Evolutionary conservation across 768 basidiomycete species (phyloP), one percentile per base, ranked within the genome.

Genomic region (Tulasnella calospora): DNA sequence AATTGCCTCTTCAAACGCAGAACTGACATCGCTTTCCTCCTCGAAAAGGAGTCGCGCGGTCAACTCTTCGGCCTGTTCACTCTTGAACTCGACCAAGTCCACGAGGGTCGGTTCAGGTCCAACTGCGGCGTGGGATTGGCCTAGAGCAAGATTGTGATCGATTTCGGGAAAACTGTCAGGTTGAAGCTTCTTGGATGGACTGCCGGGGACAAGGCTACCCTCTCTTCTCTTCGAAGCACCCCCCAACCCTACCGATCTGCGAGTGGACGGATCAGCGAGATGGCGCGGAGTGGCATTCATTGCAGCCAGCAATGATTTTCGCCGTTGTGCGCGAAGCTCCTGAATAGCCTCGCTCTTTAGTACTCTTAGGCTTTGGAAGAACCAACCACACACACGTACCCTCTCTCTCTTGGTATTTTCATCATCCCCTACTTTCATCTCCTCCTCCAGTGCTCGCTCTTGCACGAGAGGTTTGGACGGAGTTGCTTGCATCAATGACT

Each of bases 261-360:
- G 35, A 21, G 36, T 46, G 27, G 77, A 70, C 7, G 41, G 61
- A 51, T 71, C 47, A n/a, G 67, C 41, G 21, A 78, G 40, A 33
- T 44, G 69, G 12, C 77, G 77, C 21, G 36, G 78, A 3, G 35
- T 57, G n/a, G 78, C 78, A 57, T 73, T 55, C 35, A 79, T 75
- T n/a, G 73, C 78, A 8, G 78, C 78, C 6, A 79, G 78, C 12
- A 69, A 4, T 19, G 73, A 75, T 57, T 79, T 75, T 27, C 78
- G 72, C n/a, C 72, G 78, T 46, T 74, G 40, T 2, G 71, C 72
- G 33, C 78, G 72, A 17, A 79, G 47, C 33, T 55, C 78, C 78
- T 79, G 46, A 6, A 38, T 3, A 17, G 27, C 3, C 47, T 70
- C 38, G 9, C 15, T 30, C n/a, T 30, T 78, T 7, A 72, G 69